These are phyloP conservation scores for Ogataea pignaliae DNA, from an alignment of 805 yeast genomes.

Conservation along the genomic window DNA sequence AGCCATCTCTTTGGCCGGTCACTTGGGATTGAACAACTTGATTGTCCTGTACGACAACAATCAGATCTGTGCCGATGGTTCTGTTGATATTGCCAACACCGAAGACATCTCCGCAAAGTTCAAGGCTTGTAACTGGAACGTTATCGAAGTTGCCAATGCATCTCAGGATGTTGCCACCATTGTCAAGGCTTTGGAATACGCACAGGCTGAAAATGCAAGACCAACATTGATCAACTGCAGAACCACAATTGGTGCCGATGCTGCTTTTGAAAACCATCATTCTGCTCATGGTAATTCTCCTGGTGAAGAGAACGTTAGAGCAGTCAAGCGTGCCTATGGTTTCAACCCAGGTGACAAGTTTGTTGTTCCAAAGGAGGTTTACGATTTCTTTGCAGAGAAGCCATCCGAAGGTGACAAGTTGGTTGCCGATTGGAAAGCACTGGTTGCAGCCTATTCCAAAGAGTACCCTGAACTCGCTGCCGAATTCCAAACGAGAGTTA, in stretches of 20 bases:
- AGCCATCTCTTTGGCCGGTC: conserved; percentile 94
- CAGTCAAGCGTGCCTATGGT: conserved; percentile 77
- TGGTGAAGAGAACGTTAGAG: conserved; percentile 87
- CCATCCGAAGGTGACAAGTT: conserved; percentile 58
- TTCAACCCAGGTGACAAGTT: conserved; percentile 84
- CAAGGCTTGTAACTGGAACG: conserved; percentile 94
- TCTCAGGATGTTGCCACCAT: conserved; percentile 76
- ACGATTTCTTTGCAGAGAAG: conserved; percentile 58
- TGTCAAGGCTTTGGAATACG: conserved; percentile 49
- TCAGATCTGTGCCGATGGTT: conserved; percentile 95
- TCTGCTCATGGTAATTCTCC: conserved; percentile 95
- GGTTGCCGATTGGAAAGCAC: conserved; percentile 70
- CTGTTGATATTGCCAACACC: conserved; percentile 84
- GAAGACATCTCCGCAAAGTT: conserved; percentile 86
- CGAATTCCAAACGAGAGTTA: conserved; percentile 73
- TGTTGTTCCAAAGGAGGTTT: conserved; percentile 78
- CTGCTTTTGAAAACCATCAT: conserved; percentile 78
- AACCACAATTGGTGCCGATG: conserved; percentile 94
- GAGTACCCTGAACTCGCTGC: conserved; percentile 76
- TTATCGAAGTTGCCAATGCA: conserved; percentile 64
- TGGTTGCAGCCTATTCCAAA: conserved; percentile 54
- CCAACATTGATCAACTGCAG: conserved; percentile 87
- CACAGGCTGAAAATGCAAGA: conserved; percentile 26
- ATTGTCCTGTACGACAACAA: conserved; percentile 96
- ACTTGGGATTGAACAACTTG: conserved; percentile 84